Base-by-base conservation (phyloP, 306 rosid genomes). In the Inga laurina region DNA sequence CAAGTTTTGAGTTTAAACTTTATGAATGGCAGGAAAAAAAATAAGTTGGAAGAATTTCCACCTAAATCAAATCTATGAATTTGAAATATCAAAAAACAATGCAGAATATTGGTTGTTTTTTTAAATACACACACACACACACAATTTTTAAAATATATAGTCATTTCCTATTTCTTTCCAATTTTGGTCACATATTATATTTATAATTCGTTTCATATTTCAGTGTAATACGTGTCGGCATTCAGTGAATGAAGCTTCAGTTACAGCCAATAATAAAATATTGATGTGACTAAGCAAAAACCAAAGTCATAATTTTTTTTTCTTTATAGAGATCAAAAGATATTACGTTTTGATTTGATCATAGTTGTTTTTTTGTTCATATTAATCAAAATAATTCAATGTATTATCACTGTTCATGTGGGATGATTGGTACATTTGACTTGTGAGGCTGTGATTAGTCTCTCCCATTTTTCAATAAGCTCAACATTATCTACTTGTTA, bases 241-340 rank as follows among this genome's bases (percentile, higher is more conserved):
- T 56, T 75, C 57, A 30, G 49, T 48, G 76, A 79, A 79, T 61
- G 34, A 21, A 72, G 76, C 66, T 61, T 37, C 57, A 68, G 27
- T 67, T 27, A 11, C 68, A 27, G 9, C 68, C 37, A 62, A 62
- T 62, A 11, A 27, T 9, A 22, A 10, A n/a, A 61, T 62, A n/a
- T 61, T 61, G 34, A 61, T 24, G 34, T 22, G 35, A 61, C 34
- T 30, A n/a, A 57, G 15, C 27, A 9, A 10, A 61, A 61, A 10
- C 68, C 16, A 62, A 27, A 62, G 66, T 59, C 10, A 59, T n/a
- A 0, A 6, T 10, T 22, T 22, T 59, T 3, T 13, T 64, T 64
- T 30, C 19, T 30, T 30, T 1, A 11, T 24, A 10, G 1, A 64
- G 39, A 30, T 64, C 67, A 22, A 61, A 61, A 11, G 34, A 61